phyloP scores from a whole-genome alignment of 2,329 filamentous ascomycete species.

The Apiospora rasikravindrae region DNA sequence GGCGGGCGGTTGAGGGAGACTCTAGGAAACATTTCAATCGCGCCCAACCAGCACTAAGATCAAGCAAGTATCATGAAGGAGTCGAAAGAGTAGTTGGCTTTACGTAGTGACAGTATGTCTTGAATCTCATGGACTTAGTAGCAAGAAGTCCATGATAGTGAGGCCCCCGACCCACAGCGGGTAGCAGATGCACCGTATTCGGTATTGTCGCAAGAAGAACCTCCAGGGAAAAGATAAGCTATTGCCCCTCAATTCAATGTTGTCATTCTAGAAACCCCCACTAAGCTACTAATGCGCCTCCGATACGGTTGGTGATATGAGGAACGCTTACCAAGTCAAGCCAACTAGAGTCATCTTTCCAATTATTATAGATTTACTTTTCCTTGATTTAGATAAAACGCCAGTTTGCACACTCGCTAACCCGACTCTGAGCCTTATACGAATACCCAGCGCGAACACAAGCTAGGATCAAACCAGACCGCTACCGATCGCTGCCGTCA shows the following conservation, averaged over 20 bases:
- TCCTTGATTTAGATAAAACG: too few species aligned
- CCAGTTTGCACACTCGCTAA: neutral
- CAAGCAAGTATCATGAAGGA: neutral
- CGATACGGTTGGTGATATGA: neutral
- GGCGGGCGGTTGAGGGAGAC: neutral
- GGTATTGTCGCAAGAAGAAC: neutral
- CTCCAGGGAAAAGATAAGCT: neutral
- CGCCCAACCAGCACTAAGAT: neutral
- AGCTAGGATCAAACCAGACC: neutral
- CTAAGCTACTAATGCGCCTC: conserved; percentile 3
- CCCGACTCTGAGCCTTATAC: neutral
- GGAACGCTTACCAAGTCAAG: neutral
- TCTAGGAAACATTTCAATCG: neutral
- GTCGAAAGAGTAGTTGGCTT: neutral
- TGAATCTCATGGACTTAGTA: neutral
- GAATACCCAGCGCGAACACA: neutral
- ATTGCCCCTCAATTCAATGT: conserved; percentile 12
- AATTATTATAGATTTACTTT: neutral
- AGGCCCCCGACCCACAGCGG: neutral
- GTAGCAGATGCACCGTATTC: neutral
- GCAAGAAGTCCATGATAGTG: too few species aligned
- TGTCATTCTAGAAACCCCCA: conserved; percentile 11
- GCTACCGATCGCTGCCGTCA: neutral
- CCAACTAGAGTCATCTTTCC: neutral
- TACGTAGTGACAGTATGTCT: too few species aligned